Percentiles rank a stretch among this genome's conserved stretches.
Evolutionary conservation across 441 rosid species (phyloP).

Genomic region (Cnidoscolus chayamansa): DNA sequence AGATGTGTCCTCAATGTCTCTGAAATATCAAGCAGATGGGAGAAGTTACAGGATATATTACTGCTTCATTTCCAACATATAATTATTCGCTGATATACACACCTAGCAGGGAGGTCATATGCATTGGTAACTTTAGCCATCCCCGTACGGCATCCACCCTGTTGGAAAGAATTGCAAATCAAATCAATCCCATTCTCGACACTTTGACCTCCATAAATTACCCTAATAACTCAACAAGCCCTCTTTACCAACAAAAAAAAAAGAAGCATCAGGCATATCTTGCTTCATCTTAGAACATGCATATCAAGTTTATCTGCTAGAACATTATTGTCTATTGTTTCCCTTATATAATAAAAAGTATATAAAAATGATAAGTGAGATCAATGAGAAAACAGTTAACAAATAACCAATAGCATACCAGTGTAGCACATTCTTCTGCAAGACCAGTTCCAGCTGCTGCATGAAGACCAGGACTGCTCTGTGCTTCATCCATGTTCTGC

Average conservation of each 20-base stretch:
- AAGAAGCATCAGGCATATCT: neutral
- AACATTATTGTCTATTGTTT: neutral
- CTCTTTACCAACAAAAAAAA: neutral
- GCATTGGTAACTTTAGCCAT: constrained; percentile 98
- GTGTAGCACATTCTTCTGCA: constrained; percentile 87
- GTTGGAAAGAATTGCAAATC: constrained; percentile 30
- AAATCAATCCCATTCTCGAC: constrained; percentile 17
- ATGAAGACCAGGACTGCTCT: constrained; percentile 92
- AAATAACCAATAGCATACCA: constrained; percentile 47
- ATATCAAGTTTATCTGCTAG: neutral
- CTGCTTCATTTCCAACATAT: neutral
- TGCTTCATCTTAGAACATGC: neutral
- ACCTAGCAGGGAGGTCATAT: constrained; percentile 98
- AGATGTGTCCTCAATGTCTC: neutral
- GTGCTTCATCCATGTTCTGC: constrained; percentile 93
- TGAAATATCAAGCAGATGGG: neutral
- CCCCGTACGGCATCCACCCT: constrained; percentile 99
- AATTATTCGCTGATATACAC: constrained; percentile 22
- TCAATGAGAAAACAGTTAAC: constrained; percentile 2
- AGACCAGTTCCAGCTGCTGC: constrained; percentile 98
- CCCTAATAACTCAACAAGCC: constrained; percentile 14
- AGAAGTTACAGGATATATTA: neutral
- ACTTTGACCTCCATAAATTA: constrained; percentile 14
- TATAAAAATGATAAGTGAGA: neutral
- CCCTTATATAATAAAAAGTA: neutral